Evolutionary conservation across 441 rosid genomes (phyloP).

Genomic region (Euphorbia celastroides): DNA sequence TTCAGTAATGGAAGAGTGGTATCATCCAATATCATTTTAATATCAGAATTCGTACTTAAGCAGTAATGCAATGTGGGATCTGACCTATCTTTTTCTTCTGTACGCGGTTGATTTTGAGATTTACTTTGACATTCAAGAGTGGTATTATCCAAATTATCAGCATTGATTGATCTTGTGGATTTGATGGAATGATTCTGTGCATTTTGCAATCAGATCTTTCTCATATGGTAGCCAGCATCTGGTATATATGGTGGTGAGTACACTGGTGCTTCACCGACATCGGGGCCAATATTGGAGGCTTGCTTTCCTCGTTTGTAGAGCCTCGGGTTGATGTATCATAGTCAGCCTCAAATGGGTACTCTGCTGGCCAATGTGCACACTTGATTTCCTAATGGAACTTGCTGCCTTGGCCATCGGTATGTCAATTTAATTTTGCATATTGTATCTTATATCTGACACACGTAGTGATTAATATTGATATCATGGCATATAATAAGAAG

Average conservation of each 20-base stretch:
- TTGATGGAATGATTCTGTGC: slow-evolving; percentile 3
- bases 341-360: slow-evolving; percentile 9
- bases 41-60: too few species aligned
- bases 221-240: slow-evolving; percentile 12
- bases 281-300: slow-evolving; percentile 23
- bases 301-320: slow-evolving; percentile 24
- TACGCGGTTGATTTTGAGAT: neutral
- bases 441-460: neutral
- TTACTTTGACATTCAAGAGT: neutral
- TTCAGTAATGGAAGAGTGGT: neutral
- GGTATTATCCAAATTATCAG: neutral
- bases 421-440: neutral
- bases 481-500: too few species aligned
- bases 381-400: slow-evolving; percentile 12
- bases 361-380: slow-evolving; percentile 19
- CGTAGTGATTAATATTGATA: neutral
- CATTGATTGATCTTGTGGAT: neutral
- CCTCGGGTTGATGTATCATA: slow-evolving; percentile 25
- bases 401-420: slow-evolving; percentile 25
- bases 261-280: slow-evolving; percentile 19
- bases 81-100: too few species aligned
- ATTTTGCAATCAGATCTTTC: slow-evolving; percentile 5
- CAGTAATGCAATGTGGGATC: too few species aligned
- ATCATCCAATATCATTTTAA: neutral
- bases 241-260: slow-evolving; percentile 16